A percentile compares a stretch with the other conserved stretches of the same genome.
These are phyloP conservation scores for Ganoderma meredithae DNA, from an alignment of 1,284 basidiomycete species.

Conservation along the genomic window DNA sequence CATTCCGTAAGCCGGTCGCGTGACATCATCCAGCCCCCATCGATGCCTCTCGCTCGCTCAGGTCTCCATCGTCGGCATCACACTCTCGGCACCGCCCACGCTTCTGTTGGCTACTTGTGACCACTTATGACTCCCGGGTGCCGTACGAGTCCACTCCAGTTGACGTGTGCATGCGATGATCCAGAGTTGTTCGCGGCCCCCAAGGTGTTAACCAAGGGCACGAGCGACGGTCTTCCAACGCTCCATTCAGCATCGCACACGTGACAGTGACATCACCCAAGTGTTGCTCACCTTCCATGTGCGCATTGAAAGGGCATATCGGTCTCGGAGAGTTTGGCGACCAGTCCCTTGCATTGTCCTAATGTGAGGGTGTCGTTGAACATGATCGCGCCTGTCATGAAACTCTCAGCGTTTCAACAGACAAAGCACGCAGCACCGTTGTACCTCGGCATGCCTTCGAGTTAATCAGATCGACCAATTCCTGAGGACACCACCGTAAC, in stretches of 20 bases:
- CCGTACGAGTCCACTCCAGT: conserved; percentile 23
- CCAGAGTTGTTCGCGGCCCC: background rate
- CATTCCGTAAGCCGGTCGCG: conserved; percentile 25
- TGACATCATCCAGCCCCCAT: conserved; percentile 35
- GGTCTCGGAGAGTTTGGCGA: conserved; percentile 72
- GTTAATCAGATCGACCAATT: conserved; percentile 84
- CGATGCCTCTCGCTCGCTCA: conserved; percentile 13
- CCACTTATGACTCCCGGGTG: background rate
- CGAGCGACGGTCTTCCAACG: conserved; percentile 39
- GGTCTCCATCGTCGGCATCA: conserved; percentile 1
- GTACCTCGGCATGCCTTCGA: conserved; percentile 93
- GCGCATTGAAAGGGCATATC: conserved; percentile 93
- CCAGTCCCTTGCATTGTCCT: conserved; percentile 75
- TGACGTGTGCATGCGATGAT: conserved; percentile 4
- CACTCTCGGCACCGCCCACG: background rate
- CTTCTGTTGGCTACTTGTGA: background rate
- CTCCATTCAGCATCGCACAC: background rate
- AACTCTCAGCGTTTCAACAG: background rate
- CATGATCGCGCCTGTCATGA: conserved; percentile 86
- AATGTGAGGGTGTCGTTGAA: conserved; percentile 85
- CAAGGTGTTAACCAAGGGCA: conserved; percentile 35
- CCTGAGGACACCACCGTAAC: conserved; percentile 80
- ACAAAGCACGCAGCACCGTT: background rate
- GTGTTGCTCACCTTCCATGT: conserved; percentile 75
- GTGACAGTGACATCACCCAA: background rate